A percentile compares a stretch with the other conserved stretches of the same genome.
These are phyloP conservation scores for Ilex asprella DNA, from an alignment of 257 asterid genomes.

Conservation along the genomic window DNA sequence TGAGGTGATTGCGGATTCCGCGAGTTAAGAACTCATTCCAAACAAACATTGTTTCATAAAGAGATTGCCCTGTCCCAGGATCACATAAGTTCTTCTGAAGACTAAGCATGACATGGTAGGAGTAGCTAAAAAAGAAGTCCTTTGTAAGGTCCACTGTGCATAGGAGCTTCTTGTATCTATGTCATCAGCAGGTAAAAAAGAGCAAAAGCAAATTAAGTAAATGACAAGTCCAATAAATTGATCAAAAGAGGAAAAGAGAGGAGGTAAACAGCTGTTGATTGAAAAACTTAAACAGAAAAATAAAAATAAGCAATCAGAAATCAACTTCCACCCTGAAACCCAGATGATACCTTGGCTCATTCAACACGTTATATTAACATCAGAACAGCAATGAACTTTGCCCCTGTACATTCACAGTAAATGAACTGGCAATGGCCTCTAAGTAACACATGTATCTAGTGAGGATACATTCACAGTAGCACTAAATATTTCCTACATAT, in stretches of 20 bases:
- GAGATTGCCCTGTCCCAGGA: constrained; percentile 44
- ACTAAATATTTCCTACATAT: constrained; percentile 13
- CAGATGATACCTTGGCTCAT: constrained; percentile 63
- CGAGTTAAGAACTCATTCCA: constrained; percentile 98
- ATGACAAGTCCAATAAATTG: constrained; percentile 18
- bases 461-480: constrained; percentile 19
- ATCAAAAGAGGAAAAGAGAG: not conserved
- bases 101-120: constrained; percentile 84
- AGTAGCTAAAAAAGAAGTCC: constrained; percentile 98
- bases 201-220: constrained; percentile 39
- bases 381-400: constrained; percentile 52
- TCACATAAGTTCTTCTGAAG: constrained; percentile 81
- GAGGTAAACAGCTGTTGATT: not conserved
- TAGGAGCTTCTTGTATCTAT: constrained; percentile 96
- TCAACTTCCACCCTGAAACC: constrained; percentile 35
- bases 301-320: constrained; percentile 20
- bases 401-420: constrained; percentile 61
- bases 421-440: constrained; percentile 40
- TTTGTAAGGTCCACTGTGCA: constrained; percentile 83
- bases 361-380: constrained; percentile 62
- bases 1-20: constrained; percentile 70
- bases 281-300: constrained; percentile 4
- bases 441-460: constrained; percentile 33
- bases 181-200: constrained; percentile 32
- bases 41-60: constrained; percentile 87